Conservation (phyloP, 2,329 filamentous ascomycete genomes). For the Trichoderma guizhouense region DNA sequence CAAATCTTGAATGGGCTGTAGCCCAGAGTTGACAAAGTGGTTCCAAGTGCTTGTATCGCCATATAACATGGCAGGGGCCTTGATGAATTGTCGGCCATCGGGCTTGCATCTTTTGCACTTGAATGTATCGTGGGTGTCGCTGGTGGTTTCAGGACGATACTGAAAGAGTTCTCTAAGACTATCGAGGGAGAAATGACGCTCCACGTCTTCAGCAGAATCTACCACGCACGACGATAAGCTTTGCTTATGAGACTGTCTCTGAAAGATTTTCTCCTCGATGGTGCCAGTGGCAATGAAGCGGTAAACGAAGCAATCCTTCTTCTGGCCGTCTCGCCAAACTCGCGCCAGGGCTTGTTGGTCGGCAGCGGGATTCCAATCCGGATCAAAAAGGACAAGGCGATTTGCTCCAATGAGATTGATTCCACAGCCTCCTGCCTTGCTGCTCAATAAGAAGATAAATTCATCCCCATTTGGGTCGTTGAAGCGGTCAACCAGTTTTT, state of each 20-base stretch:
- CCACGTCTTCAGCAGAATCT: constrained; percentile 93
- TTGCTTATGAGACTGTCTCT: constrained; percentile 97
- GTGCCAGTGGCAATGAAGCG: constrained; percentile 98
- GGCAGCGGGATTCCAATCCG: constrained; percentile 95
- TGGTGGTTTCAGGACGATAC: constrained; percentile 78
- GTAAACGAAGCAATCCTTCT: constrained; percentile 99
- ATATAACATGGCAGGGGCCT: constrained; percentile 92
- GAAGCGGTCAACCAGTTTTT: constrained; percentile 96
- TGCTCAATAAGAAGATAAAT: constrained; percentile 93
- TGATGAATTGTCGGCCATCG: constrained; percentile 82
- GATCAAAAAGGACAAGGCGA: constrained; percentile 91
- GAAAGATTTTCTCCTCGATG: constrained; percentile 99
- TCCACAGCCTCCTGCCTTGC: constrained; percentile 94
- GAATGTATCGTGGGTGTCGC: constrained; percentile 97
- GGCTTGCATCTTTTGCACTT: constrained; percentile 94
- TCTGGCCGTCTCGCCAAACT: constrained; percentile 98
- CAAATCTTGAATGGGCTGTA: constrained; percentile 85
- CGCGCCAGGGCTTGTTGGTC: constrained; percentile 95
- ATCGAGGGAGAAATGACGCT: constrained; percentile 92
- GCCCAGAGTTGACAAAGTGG: constrained; percentile 79
- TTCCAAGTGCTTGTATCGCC: constrained; percentile 99
- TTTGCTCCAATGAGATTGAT: constrained; percentile 95
- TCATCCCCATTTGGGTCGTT: constrained; percentile 88
- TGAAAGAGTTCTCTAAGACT: constrained; percentile 91
- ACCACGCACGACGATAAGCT: constrained; percentile 94